These are phyloP conservation scores for Myxozyma vanderwaltii DNA, from an alignment of 805 yeast species.

Conservation along the genomic window DNA sequence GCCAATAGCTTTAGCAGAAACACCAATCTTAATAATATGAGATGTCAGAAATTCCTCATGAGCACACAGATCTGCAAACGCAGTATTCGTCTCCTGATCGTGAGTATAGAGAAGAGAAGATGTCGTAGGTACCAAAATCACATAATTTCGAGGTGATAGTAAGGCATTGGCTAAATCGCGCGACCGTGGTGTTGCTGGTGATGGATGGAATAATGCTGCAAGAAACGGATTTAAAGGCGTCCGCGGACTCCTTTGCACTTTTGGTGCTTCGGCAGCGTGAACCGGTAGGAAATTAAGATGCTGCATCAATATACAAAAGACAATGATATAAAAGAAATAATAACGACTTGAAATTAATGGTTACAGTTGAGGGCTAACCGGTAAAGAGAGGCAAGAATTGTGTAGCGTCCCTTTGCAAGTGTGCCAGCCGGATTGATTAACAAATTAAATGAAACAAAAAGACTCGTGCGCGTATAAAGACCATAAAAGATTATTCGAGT, in stretches of 20 bases:
- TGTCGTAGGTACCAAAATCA: conserved; percentile 64
- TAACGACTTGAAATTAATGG: not conserved
- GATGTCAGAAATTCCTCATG: conserved; percentile 62
- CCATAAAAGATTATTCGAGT: not conserved
- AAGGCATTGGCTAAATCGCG: conserved; percentile 29
- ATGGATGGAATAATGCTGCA: conserved; percentile 31
- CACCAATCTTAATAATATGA: conserved; percentile 54
- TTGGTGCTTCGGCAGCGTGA: conserved; percentile 1
- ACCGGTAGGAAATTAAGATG: conserved; percentile 18
- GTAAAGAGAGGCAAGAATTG: not conserved
- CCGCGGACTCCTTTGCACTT: not conserved
- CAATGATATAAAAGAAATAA: not conserved
- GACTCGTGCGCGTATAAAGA: conserved; percentile 1
- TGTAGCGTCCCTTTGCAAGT: not conserved
- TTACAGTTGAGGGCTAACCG: not conserved
- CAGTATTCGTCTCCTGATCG: conserved; percentile 43
- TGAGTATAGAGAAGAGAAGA: conserved; percentile 47
- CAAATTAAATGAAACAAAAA: not conserved
- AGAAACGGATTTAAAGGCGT: conserved; percentile 33
- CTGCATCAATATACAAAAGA: conserved; percentile 4
- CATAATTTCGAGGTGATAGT: conserved; percentile 51
- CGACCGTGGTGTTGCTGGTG: conserved; percentile 24
- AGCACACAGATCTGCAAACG: conserved; percentile 55
- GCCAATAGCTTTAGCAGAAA: conserved; percentile 30
- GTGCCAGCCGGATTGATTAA: conserved; percentile 1